These are phyloP conservation scores for Discostella stelligeroides DNA, from an alignment of 108 stramenopile species.

Conservation along the genomic window DNA sequence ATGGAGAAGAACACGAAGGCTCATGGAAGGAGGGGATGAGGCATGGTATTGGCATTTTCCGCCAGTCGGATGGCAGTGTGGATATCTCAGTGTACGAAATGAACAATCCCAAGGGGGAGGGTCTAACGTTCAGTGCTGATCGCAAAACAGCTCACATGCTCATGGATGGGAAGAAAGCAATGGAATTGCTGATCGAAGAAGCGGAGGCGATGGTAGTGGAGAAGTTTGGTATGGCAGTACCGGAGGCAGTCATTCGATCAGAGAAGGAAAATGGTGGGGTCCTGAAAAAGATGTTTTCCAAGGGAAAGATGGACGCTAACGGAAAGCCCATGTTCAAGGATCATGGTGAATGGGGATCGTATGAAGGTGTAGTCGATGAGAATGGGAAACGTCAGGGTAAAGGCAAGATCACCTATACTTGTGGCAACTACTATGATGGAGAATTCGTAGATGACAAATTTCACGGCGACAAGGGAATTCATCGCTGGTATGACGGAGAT, in stretches of 20 bases:
- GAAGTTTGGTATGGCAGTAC: constrained; percentile 30
- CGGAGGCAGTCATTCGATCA: constrained; percentile 6
- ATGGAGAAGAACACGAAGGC: constrained; percentile 31
- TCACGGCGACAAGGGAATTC: constrained; percentile 18
- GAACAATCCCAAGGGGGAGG: constrained; percentile 21
- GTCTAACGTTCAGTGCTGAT: constrained; percentile 29
- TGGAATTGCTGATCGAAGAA: constrained; percentile 18
- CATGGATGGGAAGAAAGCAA: constrained; percentile 14
- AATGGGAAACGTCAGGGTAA: constrained; percentile 34
- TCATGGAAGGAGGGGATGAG: constrained; percentile 31
- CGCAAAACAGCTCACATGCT: constrained; percentile 14
- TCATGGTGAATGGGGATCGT: constrained; percentile 35
- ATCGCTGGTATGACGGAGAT: constrained; percentile 22
- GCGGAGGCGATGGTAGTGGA: constrained; percentile 27
- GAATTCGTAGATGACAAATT: constrained; percentile 31
- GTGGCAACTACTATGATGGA: constrained; percentile 23
- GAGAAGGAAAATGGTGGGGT: constrained; percentile 5
- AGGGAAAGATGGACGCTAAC: not conserved
- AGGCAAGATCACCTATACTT: constrained; percentile 37
- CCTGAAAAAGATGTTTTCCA: constrained; percentile 21
- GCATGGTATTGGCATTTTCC: constrained; percentile 28
- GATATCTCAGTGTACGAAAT: constrained; percentile 20
- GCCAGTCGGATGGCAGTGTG: constrained; percentile 15
- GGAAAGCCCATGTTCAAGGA: constrained; percentile 23
- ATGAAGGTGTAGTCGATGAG: constrained; percentile 24